Conservation (phyloP, 139 green algal genomes). For the Tetradesmus lagerheimii region DNA sequence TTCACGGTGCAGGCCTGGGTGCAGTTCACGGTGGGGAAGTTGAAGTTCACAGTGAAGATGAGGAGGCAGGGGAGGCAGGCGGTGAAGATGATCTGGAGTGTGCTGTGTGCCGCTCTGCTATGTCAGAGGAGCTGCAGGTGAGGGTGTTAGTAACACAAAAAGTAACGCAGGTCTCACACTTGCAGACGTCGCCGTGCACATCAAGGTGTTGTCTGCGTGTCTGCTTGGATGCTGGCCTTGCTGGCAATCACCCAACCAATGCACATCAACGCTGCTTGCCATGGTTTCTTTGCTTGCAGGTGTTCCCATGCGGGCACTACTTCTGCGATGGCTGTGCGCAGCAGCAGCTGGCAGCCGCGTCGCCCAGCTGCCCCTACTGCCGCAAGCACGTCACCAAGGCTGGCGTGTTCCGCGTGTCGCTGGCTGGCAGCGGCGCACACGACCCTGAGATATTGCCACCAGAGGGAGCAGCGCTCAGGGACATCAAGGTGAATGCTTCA, state of each 20-base stretch:
- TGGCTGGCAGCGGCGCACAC: constrained; percentile 2
- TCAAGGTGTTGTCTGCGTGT: no score
- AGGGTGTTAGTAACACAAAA: neutral
- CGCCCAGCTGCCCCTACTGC: constrained; percentile 54
- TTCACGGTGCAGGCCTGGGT: neutral
- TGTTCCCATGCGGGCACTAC: constrained; percentile 66
- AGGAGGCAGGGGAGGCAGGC: neutral
- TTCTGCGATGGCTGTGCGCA: constrained; percentile 67
- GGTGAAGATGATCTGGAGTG: constrained; percentile 32
- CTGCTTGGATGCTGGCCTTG: no score
- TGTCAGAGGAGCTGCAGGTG: constrained; percentile 45
- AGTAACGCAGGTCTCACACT: neutral
- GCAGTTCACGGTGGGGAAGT: neutral
- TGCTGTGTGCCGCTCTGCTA: constrained; percentile 32
- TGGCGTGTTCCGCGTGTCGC: neutral
- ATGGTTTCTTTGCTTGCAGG: neutral
- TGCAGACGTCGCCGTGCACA: neutral
- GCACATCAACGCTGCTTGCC: no score
- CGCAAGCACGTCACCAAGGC: constrained; percentile 10
- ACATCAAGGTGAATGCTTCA: constrained; percentile 40
- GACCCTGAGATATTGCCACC: constrained; percentile 51
- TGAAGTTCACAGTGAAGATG: neutral
- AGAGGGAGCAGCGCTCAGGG: constrained; percentile 45
- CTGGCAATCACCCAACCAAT: no score
- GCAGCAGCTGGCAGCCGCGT: constrained; percentile 34